Conservation (phyloP, 2,329 filamentous ascomycete species). For the Scedosporium aurantiacum region DNA sequence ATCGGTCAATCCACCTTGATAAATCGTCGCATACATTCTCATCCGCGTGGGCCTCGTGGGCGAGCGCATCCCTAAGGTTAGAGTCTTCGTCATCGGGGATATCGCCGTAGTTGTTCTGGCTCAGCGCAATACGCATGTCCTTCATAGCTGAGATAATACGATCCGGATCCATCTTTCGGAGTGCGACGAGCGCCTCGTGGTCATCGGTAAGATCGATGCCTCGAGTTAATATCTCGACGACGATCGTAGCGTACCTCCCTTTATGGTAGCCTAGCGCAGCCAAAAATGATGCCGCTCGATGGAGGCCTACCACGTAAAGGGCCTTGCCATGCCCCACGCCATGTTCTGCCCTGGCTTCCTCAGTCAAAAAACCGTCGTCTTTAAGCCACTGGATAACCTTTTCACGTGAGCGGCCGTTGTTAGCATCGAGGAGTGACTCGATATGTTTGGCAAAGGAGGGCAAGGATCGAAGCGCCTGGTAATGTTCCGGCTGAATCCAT, state of each 20-base stretch:
- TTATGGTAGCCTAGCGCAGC: constrained; percentile 7
- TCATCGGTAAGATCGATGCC: constrained; percentile 40
- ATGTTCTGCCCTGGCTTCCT: too few species aligned
- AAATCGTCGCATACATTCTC: constrained; percentile 12
- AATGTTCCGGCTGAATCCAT: constrained; percentile 46
- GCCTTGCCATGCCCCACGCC: too few species aligned
- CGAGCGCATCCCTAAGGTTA: constrained; percentile 25
- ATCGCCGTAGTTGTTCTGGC: constrained; percentile 22
- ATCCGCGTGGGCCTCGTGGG: constrained; percentile 8
- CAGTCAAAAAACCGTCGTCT: not conserved
- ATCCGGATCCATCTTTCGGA: constrained; percentile 50
- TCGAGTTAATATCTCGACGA: constrained; percentile 47
- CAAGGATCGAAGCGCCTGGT: constrained; percentile 56
- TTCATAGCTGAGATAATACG: constrained; percentile 30
- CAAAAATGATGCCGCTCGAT: constrained; percentile 3
- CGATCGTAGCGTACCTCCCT: constrained; percentile 20
- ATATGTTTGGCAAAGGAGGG: constrained; percentile 54
- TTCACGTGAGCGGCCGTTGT: constrained; percentile 10
- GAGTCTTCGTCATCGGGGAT: constrained; percentile 22
- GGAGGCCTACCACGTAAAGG: too few species aligned
- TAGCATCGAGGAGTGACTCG: constrained; percentile 34
- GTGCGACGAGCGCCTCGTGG: constrained; percentile 41
- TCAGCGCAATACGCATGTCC: not conserved
- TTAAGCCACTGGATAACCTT: constrained; percentile 12
- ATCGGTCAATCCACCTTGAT: constrained; percentile 15